Base-by-base conservation (phyloP, 2,329 filamentous ascomycete genomes). In the Colletotrichum coccodes region DNA sequence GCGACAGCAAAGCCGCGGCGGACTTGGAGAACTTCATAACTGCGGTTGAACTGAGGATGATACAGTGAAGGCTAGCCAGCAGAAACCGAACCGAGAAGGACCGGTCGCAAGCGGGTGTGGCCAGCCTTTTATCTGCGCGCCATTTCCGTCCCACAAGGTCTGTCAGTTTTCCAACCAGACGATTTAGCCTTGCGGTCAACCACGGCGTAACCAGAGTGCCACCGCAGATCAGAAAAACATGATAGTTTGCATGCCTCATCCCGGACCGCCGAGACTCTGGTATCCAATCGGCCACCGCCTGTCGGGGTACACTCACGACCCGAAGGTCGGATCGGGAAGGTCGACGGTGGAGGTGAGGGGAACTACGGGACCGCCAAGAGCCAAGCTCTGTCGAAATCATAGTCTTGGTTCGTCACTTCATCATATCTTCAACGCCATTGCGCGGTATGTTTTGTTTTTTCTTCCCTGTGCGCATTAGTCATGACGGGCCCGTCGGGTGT, bases 1-100 rank as follows among this genome's bases (percentile, higher is more conserved):
- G 57, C 66, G 69, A 66, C 58, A 71, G 38, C 32, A 68, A 54
- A 63, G 58, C 46, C 63, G 52, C 50, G 34, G 54, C 56, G 28
- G 54, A 16, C 16, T 42, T 50, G 40, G 57, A 65, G 60, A 71
- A 66, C 68, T 69, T 71, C 70, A 71, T 71, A 4, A 26, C 56
- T 64, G 68, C 40, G 32, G 21, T 16, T 28, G 23, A 23, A 16
- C 2, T 16, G 23, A 46, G 2, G 14, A 16, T 2, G 12, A 49
- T 36, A 32, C 30, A 21, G 18, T 11, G 0, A 11, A 34, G 32
- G 21, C 34, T 34, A n/a, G 7, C 18, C 9, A 32, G 7, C 23
- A 14, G 16, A 28, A 16, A 6, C n/a, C 4, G 14, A 7, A 3
- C 14, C 6, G 28, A 30, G 23, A 8, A 16, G 28, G 21, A 18